These are phyloP conservation scores for Epichloe amarillans DNA, from an alignment of 2,329 filamentous ascomycete genomes.

Conservation along the genomic window DNA sequence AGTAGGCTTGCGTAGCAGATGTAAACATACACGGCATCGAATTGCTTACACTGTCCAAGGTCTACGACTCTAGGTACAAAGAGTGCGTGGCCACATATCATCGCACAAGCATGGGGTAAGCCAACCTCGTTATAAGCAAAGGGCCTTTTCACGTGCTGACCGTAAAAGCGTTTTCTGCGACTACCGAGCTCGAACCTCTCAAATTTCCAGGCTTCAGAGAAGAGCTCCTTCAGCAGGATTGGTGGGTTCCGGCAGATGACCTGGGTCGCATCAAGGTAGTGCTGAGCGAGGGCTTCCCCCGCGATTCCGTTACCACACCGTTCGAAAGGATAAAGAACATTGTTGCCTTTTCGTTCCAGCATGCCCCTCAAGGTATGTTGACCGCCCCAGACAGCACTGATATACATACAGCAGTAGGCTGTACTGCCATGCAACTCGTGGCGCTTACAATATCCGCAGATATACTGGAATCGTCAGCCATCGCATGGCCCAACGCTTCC, in stretches of 20 bases:
- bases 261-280: slow-evolving; percentile 64
- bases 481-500: slow-evolving; percentile 65
- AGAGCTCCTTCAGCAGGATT: slow-evolving; percentile 52
- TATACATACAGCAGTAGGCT: neutral
- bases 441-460: slow-evolving; percentile 26
- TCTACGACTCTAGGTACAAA: slow-evolving; percentile 40
- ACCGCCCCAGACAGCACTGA: neutral
- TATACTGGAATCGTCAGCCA: slow-evolving; percentile 56
- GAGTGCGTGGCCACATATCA: slow-evolving; percentile 36
- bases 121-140: slow-evolving; percentile 10
- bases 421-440: neutral
- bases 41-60: slow-evolving; percentile 20
- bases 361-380: slow-evolving; percentile 59
- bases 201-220: slow-evolving; percentile 60
- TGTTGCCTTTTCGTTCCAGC: slow-evolving; percentile 71
- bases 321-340: slow-evolving; percentile 60
- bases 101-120: slow-evolving; percentile 31
- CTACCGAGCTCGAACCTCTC: slow-evolving; percentile 46
- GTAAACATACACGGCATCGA: too few species aligned
- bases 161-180: slow-evolving; percentile 35
- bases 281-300: slow-evolving; percentile 55
- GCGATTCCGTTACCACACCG: slow-evolving; percentile 35
- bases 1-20: neutral
- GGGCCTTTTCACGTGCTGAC: neutral
- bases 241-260: slow-evolving; percentile 60